Conservation (phyloP, 192 early-diverging fungal genomes). For the Coemansia sp. region DNA sequence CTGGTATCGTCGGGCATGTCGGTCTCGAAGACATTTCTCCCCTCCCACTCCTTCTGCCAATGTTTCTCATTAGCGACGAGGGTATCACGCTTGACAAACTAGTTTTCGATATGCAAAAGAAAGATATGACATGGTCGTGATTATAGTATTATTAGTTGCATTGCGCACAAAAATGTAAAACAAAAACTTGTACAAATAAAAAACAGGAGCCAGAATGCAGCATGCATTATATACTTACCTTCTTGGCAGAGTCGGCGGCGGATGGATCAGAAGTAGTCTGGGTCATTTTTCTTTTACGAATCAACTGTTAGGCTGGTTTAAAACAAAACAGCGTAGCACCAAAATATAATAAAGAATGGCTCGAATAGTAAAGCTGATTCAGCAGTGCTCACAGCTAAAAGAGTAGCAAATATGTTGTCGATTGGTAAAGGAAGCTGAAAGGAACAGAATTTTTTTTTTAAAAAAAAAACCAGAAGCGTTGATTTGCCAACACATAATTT, state of each 20-base stretch:
- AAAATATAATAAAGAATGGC: neutral
- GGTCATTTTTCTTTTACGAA: neutral
- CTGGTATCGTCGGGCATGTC: slow-evolving; percentile 72
- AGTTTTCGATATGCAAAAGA: slow-evolving; percentile 5
- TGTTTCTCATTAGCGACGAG: slow-evolving; percentile 73
- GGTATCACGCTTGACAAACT: slow-evolving; percentile 77
- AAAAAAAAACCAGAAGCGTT: too few relatives aligned
- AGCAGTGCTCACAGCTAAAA: neutral
- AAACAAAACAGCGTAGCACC: too few relatives aligned
- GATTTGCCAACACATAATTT: too few relatives aligned
- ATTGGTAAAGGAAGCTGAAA: neutral
- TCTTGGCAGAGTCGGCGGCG: neutral
- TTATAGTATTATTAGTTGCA: neutral
- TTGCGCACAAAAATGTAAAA: neutral
- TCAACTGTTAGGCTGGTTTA: too few relatives aligned
- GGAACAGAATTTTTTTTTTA: neutral
- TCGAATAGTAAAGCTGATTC: neutral
- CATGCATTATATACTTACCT: neutral
- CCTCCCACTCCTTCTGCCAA: slow-evolving; percentile 80
- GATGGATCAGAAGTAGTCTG: neutral
- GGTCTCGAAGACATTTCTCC: slow-evolving; percentile 74
- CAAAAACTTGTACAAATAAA: neutral
- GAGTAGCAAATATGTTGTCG: neutral
- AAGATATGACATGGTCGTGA: neutral
- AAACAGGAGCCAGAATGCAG: neutral